phyloP scores from a whole-genome alignment of 2,329 filamentous ascomycete species.

The Onygenales sp. region DNA sequence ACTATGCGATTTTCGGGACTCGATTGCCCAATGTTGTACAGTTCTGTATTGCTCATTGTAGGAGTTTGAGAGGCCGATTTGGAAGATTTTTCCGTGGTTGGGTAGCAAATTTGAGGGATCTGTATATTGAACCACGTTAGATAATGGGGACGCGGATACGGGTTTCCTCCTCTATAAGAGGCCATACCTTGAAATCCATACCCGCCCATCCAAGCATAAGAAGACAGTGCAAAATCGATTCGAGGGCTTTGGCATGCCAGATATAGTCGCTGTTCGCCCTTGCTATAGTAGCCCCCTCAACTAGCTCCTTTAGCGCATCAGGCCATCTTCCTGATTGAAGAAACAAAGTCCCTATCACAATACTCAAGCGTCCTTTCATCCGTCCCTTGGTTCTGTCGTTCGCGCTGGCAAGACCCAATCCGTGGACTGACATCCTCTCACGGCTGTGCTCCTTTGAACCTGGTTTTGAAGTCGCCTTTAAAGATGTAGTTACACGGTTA shows the following conservation, averaged over 20 bases:
- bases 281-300: constrained; percentile 68
- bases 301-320: constrained; percentile 74
- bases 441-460: constrained; percentile 47
- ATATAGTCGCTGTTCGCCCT: constrained; percentile 78
- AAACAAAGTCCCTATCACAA: constrained; percentile 76
- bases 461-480: constrained; percentile 25
- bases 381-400: constrained; percentile 71
- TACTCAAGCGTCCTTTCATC: constrained; percentile 67
- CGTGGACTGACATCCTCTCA: constrained; percentile 53
- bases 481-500: constrained; percentile 29
- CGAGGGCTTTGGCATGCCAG: constrained; percentile 95
- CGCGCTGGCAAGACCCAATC: constrained; percentile 61
- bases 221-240: constrained; percentile 74
- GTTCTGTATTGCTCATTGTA: constrained; percentile 28
- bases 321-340: constrained; percentile 83
- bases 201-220: constrained; percentile 76
- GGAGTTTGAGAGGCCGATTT: constrained; percentile 34
- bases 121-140: constrained; percentile 17
- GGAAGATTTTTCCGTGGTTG: constrained; percentile 39
- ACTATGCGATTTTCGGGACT: constrained; percentile 38
- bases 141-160: background rate
- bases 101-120: constrained; percentile 47
- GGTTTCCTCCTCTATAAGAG: background rate
- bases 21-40: constrained; percentile 31
- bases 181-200: constrained; percentile 57